A percentile compares a stretch with the other conserved stretches of the same genome.
phyloP scores from a whole-genome alignment of 768 basidiomycete genomes.

The Suillus alpinus region DNA sequence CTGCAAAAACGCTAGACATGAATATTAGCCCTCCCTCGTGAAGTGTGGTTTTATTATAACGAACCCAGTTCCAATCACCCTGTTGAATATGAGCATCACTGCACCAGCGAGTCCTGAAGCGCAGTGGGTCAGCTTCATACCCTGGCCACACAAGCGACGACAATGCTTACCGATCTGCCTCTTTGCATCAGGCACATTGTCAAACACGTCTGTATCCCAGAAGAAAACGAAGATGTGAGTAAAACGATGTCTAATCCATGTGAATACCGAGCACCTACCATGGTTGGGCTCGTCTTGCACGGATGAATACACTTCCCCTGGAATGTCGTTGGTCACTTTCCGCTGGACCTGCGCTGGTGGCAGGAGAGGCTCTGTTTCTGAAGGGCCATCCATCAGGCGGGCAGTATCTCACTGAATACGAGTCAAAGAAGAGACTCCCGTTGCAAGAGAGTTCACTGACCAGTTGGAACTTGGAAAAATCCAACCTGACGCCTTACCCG shows the following conservation, averaged over 20 bases:
- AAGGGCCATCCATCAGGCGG: neutral
- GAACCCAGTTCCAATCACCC: conserved; percentile 77
- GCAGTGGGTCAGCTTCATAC: conserved; percentile 5
- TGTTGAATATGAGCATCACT: conserved; percentile 69
- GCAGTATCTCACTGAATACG: neutral
- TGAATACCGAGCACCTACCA: neutral
- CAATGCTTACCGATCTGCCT: conserved; percentile 46
- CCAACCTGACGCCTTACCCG: no score
- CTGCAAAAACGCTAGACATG: conserved; percentile 56
- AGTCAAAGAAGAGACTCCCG: no score
- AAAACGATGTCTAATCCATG: neutral
- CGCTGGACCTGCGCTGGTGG: neutral
- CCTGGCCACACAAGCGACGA: neutral
- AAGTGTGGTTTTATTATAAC: conserved; percentile 2
- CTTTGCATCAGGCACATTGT: conserved; percentile 47
- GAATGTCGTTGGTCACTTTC: neutral
- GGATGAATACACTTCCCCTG: neutral
- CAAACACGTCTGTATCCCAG: conserved; percentile 15
- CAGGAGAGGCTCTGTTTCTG: neutral
- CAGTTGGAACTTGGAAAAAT: neutral
- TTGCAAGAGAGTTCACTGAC: neutral
- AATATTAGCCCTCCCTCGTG: conserved; percentile 1
- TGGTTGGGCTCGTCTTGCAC: neutral
- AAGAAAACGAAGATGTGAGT: neutral
- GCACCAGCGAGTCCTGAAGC: conserved; percentile 40